These are phyloP conservation scores for Aspergillus sp. DNA, from an alignment of 2,329 filamentous ascomycete genomes.

Conservation along the genomic window DNA sequence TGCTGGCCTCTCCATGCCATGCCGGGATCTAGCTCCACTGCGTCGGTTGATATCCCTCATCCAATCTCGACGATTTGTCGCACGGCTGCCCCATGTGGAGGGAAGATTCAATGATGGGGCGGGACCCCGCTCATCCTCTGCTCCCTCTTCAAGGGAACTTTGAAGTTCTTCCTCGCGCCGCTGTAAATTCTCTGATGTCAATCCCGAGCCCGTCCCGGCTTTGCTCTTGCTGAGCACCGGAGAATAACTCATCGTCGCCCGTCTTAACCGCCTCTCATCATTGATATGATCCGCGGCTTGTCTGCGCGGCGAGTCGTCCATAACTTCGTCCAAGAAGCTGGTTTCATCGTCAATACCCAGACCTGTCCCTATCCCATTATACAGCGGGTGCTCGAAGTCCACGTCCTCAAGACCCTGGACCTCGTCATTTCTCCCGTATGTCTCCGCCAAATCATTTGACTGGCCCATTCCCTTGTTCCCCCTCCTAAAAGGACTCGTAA, in stretches of 20 bases:
- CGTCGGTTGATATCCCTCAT: conserved; percentile 23
- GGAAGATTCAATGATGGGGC: conserved; percentile 27
- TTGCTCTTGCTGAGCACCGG: conserved; percentile 35
- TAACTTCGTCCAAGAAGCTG: conserved; percentile 27
- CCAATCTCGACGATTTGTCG: conserved; percentile 27
- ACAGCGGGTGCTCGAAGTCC: no score
- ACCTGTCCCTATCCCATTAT: no score
- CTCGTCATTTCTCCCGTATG: no score
- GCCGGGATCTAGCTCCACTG: conserved; percentile 12
- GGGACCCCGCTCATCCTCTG: conserved; percentile 21
- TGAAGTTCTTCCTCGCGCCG: conserved; percentile 24
- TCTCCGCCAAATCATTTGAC: no score
- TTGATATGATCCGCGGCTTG: conserved; percentile 27
- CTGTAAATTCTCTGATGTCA: conserved; percentile 32
- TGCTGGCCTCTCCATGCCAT: conserved; percentile 10
- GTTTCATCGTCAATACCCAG: conserved; percentile 3
- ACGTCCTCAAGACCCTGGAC: no score
- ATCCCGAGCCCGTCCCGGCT: conserved; percentile 18
- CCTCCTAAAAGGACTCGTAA: conserved; percentile 25
- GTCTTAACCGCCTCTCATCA: conserved; percentile 33
- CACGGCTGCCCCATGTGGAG: conserved; percentile 29
- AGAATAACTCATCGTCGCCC: conserved; percentile 30
- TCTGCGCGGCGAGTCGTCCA: conserved; percentile 26
- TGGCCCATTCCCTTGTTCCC: not conserved
- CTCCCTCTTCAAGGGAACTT: conserved; percentile 12